Evolutionary conservation across 2,329 filamentous ascomycete species (phyloP), one percentile per base, ranked within the genome.

Genomic region (Calycina marina): DNA sequence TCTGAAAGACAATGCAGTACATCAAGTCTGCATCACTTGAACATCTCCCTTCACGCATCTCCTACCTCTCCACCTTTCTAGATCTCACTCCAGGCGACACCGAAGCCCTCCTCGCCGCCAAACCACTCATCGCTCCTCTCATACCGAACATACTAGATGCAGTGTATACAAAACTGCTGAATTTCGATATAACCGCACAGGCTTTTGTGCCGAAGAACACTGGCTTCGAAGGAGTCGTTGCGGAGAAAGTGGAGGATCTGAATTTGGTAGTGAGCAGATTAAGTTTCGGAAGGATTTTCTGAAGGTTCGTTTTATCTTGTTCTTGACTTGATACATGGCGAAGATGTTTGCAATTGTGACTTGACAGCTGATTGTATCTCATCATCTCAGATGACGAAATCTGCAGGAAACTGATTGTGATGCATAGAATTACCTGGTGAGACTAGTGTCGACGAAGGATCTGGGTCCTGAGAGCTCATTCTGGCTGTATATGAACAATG

Each of bases 141-240:
- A 84, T 88, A 41, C 83, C 83, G 1, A 76, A 80, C 28, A 69
- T 90, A 14, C 80, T 88, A 48, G 84, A 86, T 56, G 80, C 85
- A 38, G 78, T 88, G 18, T 90, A 88, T 61, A 74, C 75, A 49
- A 88, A 88, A 52, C 67, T 90, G 1, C 62, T 88, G 8, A 70
- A 75, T 48, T 82, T 81, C 56, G 82, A 88, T 51, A 82, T 88
- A 53, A 90, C 82, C 4, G 79, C 82, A 1, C 69, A 78, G 32
- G 78, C 79, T 10, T 84, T 88, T 52, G 67, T 72, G 37, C 72
- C 69, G 1, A 57, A 65, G 14, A 68, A 63, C 39, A 73, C 69
- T 2, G 72, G 70, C 25, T 76, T 73, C 40, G 74, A 82, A 43
- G 74, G 72, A 0, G 72, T 74, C 3, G 63, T 79, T 10, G 75